Base-by-base conservation (phyloP, 2,329 filamentous ascomycete species). In the Stylonectria norvegica region DNA sequence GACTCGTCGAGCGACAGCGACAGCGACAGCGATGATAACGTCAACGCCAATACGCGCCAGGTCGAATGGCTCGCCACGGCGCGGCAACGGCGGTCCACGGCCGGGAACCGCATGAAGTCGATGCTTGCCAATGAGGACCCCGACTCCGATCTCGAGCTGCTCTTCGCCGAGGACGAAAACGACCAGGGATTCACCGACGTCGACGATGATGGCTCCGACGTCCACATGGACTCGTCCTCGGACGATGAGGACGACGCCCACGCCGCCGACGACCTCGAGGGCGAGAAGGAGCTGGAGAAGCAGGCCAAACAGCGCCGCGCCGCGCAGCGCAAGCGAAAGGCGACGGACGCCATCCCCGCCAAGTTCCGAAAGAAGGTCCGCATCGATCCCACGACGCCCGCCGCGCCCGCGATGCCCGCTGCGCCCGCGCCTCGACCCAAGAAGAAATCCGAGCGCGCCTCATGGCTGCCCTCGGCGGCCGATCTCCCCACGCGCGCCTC, bases 251-350 rank as follows among this genome's bases (percentile, higher is more conserved):
- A 94, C 45, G 84, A 89, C 42, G 51, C 55, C 17, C 73, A 84
- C 25, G 67, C 64, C 39, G 62, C 60, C 19, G 76, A 93, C 50
- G 88, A 95, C 29, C 64, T 93, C 4, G 86, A 88, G 41, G 93
- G 93, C 22, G 93, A 98, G 67, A 85, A 83, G 56, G 89, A 95
- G 65, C 64, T 98, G 39, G 82, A 93, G 65, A 83, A 79, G 49
- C 79, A 85, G 53, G 88, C 85, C 42, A 83, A 81, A 52, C 80
- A 78, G 43, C 84, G 85, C 54, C 78, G 72, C 54, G 65, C 75
- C 42, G 79, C 76, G 3, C 87, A 73, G 36, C 70, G 88, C 62
- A 95, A 95, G 66, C 81, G 89, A 51, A 94, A 91, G 59, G 80
- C 84, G 2, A 81, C 86, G 56, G 82, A 89, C 45, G 82, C 80